A percentile compares a stretch with the other conserved stretches of the same genome.
Conservation (phyloP, 2,329 filamentous ascomycete genomes). For the Cercospora sp. region DNA sequence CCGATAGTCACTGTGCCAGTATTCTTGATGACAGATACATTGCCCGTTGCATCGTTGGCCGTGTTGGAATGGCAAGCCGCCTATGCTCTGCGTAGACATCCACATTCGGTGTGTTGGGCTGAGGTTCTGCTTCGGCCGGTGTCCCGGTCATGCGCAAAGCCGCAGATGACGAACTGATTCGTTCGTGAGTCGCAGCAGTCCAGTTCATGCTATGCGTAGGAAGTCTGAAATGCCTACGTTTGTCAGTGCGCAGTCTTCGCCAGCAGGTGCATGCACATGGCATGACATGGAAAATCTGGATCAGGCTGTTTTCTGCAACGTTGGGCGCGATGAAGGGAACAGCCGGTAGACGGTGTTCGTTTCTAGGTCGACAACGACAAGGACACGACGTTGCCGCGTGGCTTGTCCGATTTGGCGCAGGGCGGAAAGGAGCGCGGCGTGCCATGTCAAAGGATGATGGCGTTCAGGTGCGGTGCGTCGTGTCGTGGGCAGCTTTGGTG, state of each 20-base stretch:
- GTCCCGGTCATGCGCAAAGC: not conserved
- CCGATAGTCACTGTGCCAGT: not conserved
- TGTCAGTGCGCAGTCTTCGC: not conserved
- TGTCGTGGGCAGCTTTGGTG: not conserved
- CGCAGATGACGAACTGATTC: not conserved
- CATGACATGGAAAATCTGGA: not conserved
- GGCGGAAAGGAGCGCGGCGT: not conserved
- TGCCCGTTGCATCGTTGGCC: not conserved
- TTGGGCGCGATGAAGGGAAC: not conserved
- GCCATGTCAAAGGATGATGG: not conserved
- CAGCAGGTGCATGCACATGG: not conserved
- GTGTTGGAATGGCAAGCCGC: not conserved
- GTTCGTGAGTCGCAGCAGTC: not conserved
- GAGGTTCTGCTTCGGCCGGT: not conserved
- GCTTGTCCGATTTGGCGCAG: not conserved
- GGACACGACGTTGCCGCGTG: constrained; percentile 1
- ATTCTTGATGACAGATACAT: not conserved
- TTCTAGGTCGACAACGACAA: not conserved
- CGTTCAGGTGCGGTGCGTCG: not conserved
- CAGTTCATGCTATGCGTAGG: not conserved
- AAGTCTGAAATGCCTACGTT: not conserved
- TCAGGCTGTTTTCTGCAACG: not conserved
- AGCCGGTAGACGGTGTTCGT: not conserved
- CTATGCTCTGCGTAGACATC: not conserved
- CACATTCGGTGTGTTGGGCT: not conserved